Conservation (phyloP, 2,329 filamentous ascomycete genomes). For the Fusarium xylarioides region DNA sequence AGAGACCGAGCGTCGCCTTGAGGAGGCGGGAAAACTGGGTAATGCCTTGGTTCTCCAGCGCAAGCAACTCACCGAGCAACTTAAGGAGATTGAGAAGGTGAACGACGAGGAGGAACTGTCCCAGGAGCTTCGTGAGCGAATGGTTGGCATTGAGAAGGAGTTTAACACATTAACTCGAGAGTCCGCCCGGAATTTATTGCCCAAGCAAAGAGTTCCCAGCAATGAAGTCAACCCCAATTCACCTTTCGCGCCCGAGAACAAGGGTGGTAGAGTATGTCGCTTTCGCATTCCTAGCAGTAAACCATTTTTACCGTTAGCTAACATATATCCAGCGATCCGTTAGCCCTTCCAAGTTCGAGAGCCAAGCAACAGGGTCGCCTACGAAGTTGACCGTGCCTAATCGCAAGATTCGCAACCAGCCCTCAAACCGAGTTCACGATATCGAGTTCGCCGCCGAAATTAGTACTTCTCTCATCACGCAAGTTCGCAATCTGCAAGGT, state of each 20-base stretch:
- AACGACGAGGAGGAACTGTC: conserved; percentile 81
- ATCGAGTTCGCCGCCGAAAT: conserved; percentile 99
- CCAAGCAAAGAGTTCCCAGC: conserved; percentile 82
- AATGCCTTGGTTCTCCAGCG: conserved; percentile 88
- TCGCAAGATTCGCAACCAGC: conserved; percentile 89
- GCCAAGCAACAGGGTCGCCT: conserved; percentile 84
- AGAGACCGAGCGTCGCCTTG: conserved; percentile 90
- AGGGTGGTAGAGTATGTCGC: conserved; percentile 61
- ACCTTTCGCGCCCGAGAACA: conserved; percentile 62
- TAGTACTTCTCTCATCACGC: conserved; percentile 91
- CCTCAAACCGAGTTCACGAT: conserved; percentile 87
- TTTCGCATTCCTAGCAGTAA: not conserved
- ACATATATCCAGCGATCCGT: conserved; percentile 66
- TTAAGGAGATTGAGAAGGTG: conserved; percentile 85
- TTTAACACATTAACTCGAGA: conserved; percentile 94
- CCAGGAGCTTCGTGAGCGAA: conserved; percentile 81
- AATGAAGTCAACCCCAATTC: conserved; percentile 66
- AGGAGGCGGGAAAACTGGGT: conserved; percentile 89
- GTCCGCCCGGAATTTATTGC: conserved; percentile 86
- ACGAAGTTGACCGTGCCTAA: conserved; percentile 89
- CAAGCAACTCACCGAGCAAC: conserved; percentile 79
- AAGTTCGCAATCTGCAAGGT: conserved; percentile 89
- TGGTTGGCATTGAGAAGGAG: conserved; percentile 89
- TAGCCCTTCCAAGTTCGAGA: conserved; percentile 82
- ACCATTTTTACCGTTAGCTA: not conserved